Percentiles rank a stretch among this genome's conserved stretches.
These are phyloP conservation scores for Nymphaea thermarum DNA, from an alignment of 164 flowering plant species.

Conservation along the genomic window DNA sequence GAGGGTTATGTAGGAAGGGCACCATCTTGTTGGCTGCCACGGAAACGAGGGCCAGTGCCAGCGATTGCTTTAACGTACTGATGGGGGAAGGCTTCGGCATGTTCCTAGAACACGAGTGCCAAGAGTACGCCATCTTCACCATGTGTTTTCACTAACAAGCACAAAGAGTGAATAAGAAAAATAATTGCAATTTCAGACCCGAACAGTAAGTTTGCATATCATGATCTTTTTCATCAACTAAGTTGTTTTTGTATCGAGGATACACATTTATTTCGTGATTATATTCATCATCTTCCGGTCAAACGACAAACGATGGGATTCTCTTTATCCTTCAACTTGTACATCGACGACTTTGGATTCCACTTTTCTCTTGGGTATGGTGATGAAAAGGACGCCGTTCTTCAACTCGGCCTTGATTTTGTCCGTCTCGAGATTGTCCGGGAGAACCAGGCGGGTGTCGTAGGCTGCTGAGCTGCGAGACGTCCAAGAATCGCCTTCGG, in stretches of 20 bases:
- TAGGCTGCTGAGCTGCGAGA: not conserved
- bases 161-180: no score
- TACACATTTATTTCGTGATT: no score
- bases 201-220: no score
- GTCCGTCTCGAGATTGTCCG: not conserved
- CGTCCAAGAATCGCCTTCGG: not conserved
- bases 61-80: conserved; percentile 22
- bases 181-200: no score
- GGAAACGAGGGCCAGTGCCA: conserved; percentile 22
- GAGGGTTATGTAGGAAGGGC: conserved; percentile 10
- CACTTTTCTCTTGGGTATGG: not conserved
- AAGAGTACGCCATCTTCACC: not conserved
- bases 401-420: not conserved
- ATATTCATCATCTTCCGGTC: no score
- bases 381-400: not conserved
- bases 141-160: no score
- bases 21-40: conserved; percentile 25
- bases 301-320: not conserved
- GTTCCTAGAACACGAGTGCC: not conserved
- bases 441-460: conserved; percentile 1
- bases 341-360: not conserved
- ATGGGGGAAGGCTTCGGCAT: conserved; percentile 22
- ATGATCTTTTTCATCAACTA: no score
- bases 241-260: no score
- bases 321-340: not conserved